Evolutionary conservation across 1,284 basidiomycete genomes (phyloP), one percentile per base, ranked within the genome.

Genomic region (Naganishia sp.): DNA sequence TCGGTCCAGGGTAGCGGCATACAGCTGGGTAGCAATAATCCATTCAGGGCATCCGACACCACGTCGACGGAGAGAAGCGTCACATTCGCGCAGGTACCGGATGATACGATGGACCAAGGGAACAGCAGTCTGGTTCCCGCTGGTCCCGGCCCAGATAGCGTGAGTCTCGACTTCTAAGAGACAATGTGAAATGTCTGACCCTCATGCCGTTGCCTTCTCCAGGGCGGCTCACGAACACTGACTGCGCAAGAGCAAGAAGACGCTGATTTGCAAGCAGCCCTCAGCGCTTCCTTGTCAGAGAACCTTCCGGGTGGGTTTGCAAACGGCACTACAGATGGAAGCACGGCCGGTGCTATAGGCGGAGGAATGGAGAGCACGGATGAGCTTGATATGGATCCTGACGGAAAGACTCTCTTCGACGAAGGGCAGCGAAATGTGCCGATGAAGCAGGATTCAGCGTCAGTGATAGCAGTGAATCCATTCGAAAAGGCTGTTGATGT

Each of bases 171-270:
- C 25, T 18, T 6, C 3, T 46, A 2, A 2, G 17, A 7, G 45
- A 18, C 13, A 11, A 6, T 31, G 54, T 9, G 5, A 9, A 31
- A 45, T 32, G 6, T 32, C 31, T 35, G 28, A 47, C 31, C 18
- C 25, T 28, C 18, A 25, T 25, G 49, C 21, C 11, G 15, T 49
- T 41, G 21, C 11, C 21, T 23, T 42, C 39, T 50, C 35, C 17
- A 61, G 47, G 41, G 25, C 11, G 23, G 35, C 23, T 1, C 58
- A 28, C 25, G 35, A n/a, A 39, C 13, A 9, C 23, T 61, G 23
- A 61, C 58, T 2, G 58, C 35, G 2, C 58, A 51, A 51, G 58
- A 61, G 58, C 58, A 67, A 57, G 25, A 64, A 52, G 57, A 53
- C 58, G 35, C 65, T 23, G 42, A 65, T 50, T 18, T 65, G 49